These are phyloP conservation scores for Vigna trinervia DNA, from an alignment of 306 rosid species.

Conservation along the genomic window DNA sequence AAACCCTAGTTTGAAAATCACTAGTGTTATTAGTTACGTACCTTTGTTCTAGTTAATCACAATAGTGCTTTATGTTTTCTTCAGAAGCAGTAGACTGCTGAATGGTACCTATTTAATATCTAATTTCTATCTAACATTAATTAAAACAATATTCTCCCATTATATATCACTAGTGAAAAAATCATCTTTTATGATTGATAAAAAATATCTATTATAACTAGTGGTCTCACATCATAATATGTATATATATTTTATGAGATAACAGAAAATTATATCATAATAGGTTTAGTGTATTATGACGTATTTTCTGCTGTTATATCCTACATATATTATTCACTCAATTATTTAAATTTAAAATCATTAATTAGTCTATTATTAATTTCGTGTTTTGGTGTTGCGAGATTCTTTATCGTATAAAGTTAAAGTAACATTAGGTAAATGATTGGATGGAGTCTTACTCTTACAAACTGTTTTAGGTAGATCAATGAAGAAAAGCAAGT, in stretches of 20 bases:
- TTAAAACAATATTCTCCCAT: not conserved
- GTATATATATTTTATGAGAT: too few relatives aligned
- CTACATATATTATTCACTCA: too few relatives aligned
- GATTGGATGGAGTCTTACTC: not conserved
- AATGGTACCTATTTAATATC: conserved; percentile 32
- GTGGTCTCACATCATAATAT: too few relatives aligned
- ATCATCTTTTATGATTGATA: too few relatives aligned
- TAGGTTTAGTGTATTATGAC: too few relatives aligned
- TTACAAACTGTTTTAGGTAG: conserved; percentile 1
- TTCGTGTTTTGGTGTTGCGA: too few relatives aligned
- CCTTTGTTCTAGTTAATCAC: not conserved
- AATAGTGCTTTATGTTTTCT: not conserved
- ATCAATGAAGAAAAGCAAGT: not conserved
- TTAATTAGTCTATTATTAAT: too few relatives aligned
- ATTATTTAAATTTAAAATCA: too few relatives aligned
- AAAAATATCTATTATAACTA: too few relatives aligned
- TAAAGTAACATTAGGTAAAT: conserved; percentile 1
- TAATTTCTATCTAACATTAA: not conserved
- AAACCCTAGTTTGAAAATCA: conserved; percentile 16
- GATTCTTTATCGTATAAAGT: not conserved
- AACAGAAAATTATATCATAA: too few relatives aligned
- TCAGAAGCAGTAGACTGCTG: not conserved
- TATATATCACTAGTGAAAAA: too few relatives aligned
- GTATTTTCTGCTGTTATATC: too few relatives aligned
- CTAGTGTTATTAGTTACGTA: not conserved